Evolutionary conservation across 2,329 filamentous ascomycete species (phyloP).

Genomic region (Scedosporium boydii): DNA sequence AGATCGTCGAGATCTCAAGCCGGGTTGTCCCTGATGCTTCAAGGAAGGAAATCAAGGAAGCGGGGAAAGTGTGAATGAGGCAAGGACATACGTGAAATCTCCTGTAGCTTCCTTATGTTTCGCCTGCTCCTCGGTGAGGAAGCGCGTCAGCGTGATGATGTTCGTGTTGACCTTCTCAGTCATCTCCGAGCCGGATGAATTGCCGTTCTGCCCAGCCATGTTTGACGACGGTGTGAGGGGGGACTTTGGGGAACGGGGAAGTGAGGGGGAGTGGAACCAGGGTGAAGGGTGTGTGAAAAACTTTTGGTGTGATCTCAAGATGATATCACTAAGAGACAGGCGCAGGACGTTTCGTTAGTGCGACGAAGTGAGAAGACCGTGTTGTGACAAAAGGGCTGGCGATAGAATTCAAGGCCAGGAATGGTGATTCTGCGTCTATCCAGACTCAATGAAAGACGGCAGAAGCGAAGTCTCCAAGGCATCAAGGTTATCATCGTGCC

Average conservation of each 20-base stretch:
- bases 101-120: slow-evolving; percentile 93
- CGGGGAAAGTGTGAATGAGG: not conserved
- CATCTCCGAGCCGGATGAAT: slow-evolving; percentile 36
- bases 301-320: not conserved
- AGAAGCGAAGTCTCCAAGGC: too few relatives aligned
- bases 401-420: too few relatives aligned
- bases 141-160: slow-evolving; percentile 90
- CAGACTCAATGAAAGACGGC: too few relatives aligned
- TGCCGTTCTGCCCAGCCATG: slow-evolving; percentile 11
- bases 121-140: slow-evolving; percentile 89
- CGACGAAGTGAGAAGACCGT: too few relatives aligned
- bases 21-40: too few relatives aligned
- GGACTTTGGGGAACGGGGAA: not conserved
- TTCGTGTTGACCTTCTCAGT: slow-evolving; percentile 83
- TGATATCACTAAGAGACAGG: not conserved
- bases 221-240: not conserved
- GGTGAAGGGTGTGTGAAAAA: too few relatives aligned
- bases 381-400: too few relatives aligned
- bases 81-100: slow-evolving; percentile 74
- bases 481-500: too few relatives aligned
- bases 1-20: not conserved
- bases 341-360: too few relatives aligned
- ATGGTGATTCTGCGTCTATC: too few relatives aligned
- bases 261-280: not conserved
- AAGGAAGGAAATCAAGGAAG: not conserved